Base-by-base conservation (phyloP, 78 protist genomes). In the Dictyostelium brefeldianum region DNA sequence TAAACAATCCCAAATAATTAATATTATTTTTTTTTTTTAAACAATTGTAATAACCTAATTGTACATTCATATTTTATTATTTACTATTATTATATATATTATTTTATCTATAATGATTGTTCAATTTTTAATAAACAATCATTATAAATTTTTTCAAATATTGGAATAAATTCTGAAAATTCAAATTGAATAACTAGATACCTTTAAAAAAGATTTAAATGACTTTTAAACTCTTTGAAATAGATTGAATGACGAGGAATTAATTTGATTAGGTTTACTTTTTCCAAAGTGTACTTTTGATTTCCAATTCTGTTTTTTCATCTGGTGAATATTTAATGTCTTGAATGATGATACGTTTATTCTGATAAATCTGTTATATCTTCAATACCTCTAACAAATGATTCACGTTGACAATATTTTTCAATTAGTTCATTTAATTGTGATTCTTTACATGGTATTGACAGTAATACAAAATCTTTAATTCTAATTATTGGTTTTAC, bases 321-420 rank as follows among this genome's bases (percentile, higher is more conserved):
- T 36, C 43, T 36, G 43, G 43, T 36, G 43, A 36, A 36, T 36
- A 36, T 36, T 36, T 2, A 36, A 36, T 36, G 15, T 54, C 62
- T 54, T 54, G 14, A 15, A 54, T 54, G 1, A 4, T 15, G 15
- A 54, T 54, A 54, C 62, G 18, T 5, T 20, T 11, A 54, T 54
- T 54, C 80, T 15, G 10, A n/a, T 27, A 51, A 10, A 53, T 82
- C 90, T 1, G 78, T 82, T 4, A 82, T 82, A 7, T 79, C 70
- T 18, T 82, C 70, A 18, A 9, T 6, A 31, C 90, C 90, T 29
- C 36, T 65, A 15, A 77, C 90, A 69, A 31, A 82, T 65, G 90
- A 78, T 51, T 77, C 90, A 10, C 80, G 31, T 18, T 20, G 69
- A 18, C 62, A 17, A 43, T 48, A 9, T 3, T 36, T 70, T 67